Percentiles rank a stretch among this genome's conserved stretches.
Evolutionary conservation across 805 yeast species (phyloP).

Genomic region (Ogataea parapolymorpha): DNA sequence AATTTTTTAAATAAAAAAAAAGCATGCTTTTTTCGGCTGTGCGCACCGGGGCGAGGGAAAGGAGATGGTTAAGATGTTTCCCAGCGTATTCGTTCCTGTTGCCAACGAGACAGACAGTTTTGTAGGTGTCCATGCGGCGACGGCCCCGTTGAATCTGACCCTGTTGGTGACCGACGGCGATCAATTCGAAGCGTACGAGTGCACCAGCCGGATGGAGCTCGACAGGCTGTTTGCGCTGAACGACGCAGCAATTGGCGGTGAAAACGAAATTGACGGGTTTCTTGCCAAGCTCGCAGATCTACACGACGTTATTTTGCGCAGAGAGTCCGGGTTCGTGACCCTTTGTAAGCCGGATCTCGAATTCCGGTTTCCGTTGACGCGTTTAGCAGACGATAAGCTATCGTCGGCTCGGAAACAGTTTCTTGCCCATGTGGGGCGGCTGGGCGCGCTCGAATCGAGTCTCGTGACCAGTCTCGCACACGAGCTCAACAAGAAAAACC

Average conservation of each 20-base stretch:
- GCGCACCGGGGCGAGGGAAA: conserved; percentile 8
- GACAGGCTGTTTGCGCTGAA: conserved; percentile 9
- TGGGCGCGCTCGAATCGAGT: conserved; percentile 12
- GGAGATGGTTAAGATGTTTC: not conserved
- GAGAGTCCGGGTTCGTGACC: not conserved
- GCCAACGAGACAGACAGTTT: not conserved
- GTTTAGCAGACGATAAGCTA: not conserved
- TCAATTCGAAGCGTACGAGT: conserved; percentile 5
- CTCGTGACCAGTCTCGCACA: conserved; percentile 10
- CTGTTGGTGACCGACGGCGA: conserved; percentile 8
- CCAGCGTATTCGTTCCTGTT: not conserved
- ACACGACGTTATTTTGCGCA: not conserved
- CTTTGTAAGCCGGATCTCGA: conserved; percentile 11
- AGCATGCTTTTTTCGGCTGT: conserved; percentile 5
- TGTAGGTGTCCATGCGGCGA: conserved; percentile 1
- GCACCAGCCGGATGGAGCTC: conserved; percentile 2
- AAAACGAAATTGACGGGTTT: conserved; percentile 4
- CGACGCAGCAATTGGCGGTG: conserved; percentile 8
- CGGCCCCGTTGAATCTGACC: conserved; percentile 2
- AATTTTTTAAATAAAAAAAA: not conserved
- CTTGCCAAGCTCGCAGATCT: conserved; percentile 2
- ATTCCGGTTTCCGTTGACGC: conserved; percentile 11
- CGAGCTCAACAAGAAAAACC: conserved; percentile 20
- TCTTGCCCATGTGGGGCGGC: conserved; percentile 6
- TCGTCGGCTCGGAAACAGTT: not conserved